A percentile compares a stretch with the other conserved stretches of the same genome.
These are phyloP conservation scores for Rubia yunnanensis DNA, from an alignment of 257 asterid genomes.

Conservation along the genomic window DNA sequence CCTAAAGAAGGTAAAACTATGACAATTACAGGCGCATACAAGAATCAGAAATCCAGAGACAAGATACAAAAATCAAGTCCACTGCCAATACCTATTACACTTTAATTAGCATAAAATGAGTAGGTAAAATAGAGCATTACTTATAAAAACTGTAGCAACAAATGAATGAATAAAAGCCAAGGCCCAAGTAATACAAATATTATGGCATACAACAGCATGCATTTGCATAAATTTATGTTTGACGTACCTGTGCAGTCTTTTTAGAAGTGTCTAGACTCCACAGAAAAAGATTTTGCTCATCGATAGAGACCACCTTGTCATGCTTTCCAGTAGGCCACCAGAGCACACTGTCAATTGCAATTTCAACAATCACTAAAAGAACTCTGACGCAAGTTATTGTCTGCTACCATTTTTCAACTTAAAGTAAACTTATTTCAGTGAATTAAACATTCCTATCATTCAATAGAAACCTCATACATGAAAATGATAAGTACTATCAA, in stretches of 20 bases:
- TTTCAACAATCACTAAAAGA: conserved; percentile 15
- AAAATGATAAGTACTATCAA: neutral
- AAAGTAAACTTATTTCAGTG: neutral
- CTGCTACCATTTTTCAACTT: neutral
- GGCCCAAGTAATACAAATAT: neutral
- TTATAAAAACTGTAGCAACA: neutral
- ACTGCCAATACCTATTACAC: neutral
- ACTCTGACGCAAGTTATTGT: neutral
- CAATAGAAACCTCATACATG: neutral
- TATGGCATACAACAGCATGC: neutral
- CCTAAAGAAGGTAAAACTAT: neutral
- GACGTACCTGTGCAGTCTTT: conserved; percentile 83
- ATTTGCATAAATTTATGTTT: conserved; percentile 6
- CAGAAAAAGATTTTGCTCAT: conserved; percentile 72
- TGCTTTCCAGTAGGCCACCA: conserved; percentile 99
- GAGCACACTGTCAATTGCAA: conserved; percentile 44
- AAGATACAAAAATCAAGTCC: neutral
- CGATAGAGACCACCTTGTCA: conserved; percentile 83
- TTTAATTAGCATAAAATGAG: neutral
- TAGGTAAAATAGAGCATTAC: neutral
- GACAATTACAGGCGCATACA: neutral
- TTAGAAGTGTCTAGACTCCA: conserved; percentile 87
- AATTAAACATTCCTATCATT: neutral
- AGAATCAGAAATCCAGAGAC: neutral
- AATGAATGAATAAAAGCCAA: conserved; percentile 2